phyloP scores from a whole-genome alignment of 768 basidiomycete species.

The Ramaria sp. region DNA sequence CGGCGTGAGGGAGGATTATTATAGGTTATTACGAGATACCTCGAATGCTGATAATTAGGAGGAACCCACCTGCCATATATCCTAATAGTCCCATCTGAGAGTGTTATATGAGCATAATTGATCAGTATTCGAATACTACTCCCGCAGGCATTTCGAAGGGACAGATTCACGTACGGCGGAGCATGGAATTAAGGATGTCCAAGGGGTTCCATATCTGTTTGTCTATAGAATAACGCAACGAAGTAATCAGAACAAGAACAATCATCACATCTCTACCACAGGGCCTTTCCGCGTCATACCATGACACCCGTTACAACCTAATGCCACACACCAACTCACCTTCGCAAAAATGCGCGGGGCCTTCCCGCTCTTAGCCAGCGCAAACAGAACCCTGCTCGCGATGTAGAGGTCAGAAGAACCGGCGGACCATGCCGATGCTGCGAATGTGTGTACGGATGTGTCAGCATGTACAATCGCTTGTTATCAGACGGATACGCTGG shows the following conservation, averaged over 20 bases:
- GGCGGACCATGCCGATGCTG: conserved; percentile 2
- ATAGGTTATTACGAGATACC: no score
- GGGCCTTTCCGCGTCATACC: background rate
- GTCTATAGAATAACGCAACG: background rate
- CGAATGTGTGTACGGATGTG: no score
- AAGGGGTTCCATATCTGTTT: conserved; percentile 3
- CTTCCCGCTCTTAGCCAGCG: conserved; percentile 36
- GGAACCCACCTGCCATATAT: background rate
- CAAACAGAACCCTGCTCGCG: conserved; percentile 23
- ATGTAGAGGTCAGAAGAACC: background rate
- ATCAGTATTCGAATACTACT: background rate
- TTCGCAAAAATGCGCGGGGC: conserved; percentile 30
- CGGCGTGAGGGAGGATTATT: no score
- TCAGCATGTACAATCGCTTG: no score
- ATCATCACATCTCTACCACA: background rate
- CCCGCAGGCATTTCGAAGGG: no score
- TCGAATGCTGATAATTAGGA: background rate
- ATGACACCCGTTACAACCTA: background rate
- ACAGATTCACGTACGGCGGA: background rate
- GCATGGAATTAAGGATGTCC: background rate
- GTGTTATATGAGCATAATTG: background rate
- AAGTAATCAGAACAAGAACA: background rate
- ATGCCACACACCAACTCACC: conserved; percentile 13
- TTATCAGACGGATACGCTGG: no score
- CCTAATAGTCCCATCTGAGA: conserved; percentile 20